phyloP scores from a whole-genome alignment of 2,329 filamentous ascomycete species.

The Thielaviopsis euricoi region DNA sequence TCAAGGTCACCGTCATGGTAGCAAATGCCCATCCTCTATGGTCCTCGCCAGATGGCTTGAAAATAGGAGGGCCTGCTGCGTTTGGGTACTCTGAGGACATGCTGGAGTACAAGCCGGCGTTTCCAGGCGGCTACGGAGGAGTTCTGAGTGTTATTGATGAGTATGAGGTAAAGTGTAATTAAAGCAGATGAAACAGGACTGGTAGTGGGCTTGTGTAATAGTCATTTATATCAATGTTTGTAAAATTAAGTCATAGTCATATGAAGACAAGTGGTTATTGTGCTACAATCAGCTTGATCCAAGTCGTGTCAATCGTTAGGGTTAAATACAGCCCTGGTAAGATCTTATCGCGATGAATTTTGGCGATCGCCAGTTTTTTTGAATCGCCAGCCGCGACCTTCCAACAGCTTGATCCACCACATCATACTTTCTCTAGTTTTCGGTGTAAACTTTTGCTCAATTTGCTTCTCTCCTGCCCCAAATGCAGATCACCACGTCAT shows the following conservation, averaged over 20 bases:
- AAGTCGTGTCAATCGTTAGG: neutral
- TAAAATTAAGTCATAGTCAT: no score
- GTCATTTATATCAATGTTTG: no score
- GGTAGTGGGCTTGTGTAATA: neutral
- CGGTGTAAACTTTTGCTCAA: neutral
- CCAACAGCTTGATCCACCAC: neutral
- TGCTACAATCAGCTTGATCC: neutral
- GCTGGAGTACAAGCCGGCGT: slow-evolving; percentile 3
- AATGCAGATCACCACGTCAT: neutral
- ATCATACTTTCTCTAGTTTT: neutral
- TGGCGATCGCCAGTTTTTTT: neutral
- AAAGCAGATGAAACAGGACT: neutral
- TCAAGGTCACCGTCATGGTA: slow-evolving; percentile 8
- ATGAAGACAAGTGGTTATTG: no score
- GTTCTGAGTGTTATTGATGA: slow-evolving; percentile 8
- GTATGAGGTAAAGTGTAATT: neutral
- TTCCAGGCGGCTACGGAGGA: slow-evolving; percentile 4
- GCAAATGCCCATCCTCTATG: slow-evolving; percentile 9
- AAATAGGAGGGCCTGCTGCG: slow-evolving; percentile 4
- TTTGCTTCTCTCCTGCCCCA: neutral
- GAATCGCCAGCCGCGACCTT: neutral
- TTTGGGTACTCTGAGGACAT: slow-evolving; percentile 7
- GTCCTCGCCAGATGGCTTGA: neutral
- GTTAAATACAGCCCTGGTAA: neutral
- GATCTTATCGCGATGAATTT: neutral